Percentiles rank a stretch among this genome's conserved stretches.
phyloP scores from a whole-genome alignment of 1,284 basidiomycete species.

The Ceratobasidium sp. region DNA sequence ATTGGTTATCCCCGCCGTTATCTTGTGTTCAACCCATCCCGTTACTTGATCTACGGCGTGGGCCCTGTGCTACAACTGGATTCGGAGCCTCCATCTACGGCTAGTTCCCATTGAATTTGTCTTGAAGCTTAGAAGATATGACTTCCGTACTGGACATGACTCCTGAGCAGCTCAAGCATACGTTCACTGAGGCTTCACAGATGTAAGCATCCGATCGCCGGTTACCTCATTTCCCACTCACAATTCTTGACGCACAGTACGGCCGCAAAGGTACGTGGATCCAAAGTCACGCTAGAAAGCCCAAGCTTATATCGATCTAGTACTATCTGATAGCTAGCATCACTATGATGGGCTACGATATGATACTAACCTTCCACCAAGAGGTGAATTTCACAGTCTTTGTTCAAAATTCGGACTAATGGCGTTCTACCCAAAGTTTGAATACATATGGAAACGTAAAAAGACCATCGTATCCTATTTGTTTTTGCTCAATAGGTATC shows the following conservation, averaged over 20 bases:
- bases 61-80: neutral
- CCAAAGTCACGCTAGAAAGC: neutral
- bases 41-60: constrained; percentile 1
- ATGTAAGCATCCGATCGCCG: constrained; percentile 6
- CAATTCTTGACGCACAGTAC: neutral
- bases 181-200: constrained; percentile 19
- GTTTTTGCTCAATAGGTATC: constrained; percentile 29
- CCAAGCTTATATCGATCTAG: neutral
- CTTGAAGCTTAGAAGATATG: neutral
- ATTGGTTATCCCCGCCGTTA: constrained; percentile 9
- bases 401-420: neutral
- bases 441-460: constrained; percentile 34
- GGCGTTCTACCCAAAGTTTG: neutral
- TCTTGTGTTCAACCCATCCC: constrained; percentile 2
- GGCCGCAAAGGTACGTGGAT: constrained; percentile 12
- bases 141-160: constrained; percentile 2
- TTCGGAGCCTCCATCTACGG: neutral
- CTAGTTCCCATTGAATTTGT: neutral
- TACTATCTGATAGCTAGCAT: constrained; percentile 31
- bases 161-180: constrained; percentile 12
- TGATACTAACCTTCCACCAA: constrained; percentile 28
- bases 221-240: neutral
- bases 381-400: neutral
- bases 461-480: constrained; percentile 33
- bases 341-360: constrained; percentile 36